These are phyloP conservation scores for Cladophialophora immunda DNA, from an alignment of 2,329 filamentous ascomycete genomes.

Conservation along the genomic window DNA sequence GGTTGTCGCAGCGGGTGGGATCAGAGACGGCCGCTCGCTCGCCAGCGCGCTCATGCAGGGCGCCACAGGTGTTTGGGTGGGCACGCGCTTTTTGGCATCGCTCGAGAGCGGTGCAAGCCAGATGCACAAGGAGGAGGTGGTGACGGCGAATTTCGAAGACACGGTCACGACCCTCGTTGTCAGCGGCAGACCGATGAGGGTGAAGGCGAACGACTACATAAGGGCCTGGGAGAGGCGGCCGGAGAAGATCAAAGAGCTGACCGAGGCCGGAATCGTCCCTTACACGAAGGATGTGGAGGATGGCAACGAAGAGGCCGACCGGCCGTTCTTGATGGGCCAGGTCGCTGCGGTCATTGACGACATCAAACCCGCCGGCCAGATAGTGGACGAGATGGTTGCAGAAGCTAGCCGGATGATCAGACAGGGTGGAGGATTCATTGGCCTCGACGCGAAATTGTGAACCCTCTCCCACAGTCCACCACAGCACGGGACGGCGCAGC, in stretches of 20 bases:
- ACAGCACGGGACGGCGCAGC: no score
- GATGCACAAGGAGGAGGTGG: constrained; percentile 83
- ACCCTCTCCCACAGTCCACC: no score
- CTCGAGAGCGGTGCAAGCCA: constrained; percentile 81
- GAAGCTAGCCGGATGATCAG: constrained; percentile 75
- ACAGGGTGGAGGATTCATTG: constrained; percentile 51
- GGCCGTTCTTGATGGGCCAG: constrained; percentile 92
- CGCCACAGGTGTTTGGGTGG: constrained; percentile 88
- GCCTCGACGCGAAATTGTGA: no score
- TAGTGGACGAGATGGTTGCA: constrained; percentile 86
- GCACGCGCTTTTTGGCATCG: constrained; percentile 86
- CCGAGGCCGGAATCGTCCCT: constrained; percentile 78
- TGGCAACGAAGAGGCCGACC: constrained; percentile 78
- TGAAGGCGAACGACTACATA: constrained; percentile 84
- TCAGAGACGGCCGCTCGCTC: constrained; percentile 80
- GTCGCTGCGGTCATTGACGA: constrained; percentile 79
- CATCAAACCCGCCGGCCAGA: constrained; percentile 80
- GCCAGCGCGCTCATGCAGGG: constrained; percentile 86
- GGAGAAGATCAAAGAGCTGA: constrained; percentile 76
- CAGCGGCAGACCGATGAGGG: constrained; percentile 79
- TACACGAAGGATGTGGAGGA: constrained; percentile 79
- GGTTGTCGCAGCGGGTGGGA: constrained; percentile 89
- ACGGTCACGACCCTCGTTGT: constrained; percentile 84
- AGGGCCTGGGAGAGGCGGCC: constrained; percentile 79
- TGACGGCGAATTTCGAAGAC: constrained; percentile 78